A percentile compares a stretch with the other conserved stretches of the same genome.
These are phyloP conservation scores for Jacaranda copaia DNA, from an alignment of 257 asterid species.

Conservation along the genomic window DNA sequence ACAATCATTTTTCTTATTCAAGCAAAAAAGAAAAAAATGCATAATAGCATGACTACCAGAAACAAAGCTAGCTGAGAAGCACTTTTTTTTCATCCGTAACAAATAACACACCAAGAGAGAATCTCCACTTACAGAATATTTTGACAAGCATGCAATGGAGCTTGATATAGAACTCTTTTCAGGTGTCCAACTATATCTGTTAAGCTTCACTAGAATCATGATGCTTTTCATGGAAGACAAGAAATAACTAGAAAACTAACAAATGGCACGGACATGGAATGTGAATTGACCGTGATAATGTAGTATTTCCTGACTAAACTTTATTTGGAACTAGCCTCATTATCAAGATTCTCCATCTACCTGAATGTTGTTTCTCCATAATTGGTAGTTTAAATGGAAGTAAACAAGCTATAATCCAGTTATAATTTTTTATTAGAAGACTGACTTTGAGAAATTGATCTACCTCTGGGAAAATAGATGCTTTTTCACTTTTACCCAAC, in stretches of 20 bases:
- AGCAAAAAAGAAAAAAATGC: not conserved
- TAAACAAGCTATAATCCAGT: not conserved
- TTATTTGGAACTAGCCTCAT: not conserved
- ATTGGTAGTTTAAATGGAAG: not conserved
- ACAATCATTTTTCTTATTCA: conserved; percentile 1
- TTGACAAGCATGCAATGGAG: not conserved
- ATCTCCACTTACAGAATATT: not conserved
- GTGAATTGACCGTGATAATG: not conserved
- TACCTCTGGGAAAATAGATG: not conserved
- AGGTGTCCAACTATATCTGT: not conserved
- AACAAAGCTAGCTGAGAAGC: not conserved
- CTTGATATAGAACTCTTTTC: not conserved
- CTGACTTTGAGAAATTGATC: not conserved
- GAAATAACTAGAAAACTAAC: not conserved
- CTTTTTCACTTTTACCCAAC: not conserved
- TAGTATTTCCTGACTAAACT: not conserved
- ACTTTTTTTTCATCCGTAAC: not conserved
- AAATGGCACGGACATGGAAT: not conserved
- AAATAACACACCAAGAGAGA: not conserved
- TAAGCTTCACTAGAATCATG: not conserved
- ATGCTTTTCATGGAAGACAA: not conserved
- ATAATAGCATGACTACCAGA: conserved; percentile 2
- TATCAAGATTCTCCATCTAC: conserved; percentile 7
- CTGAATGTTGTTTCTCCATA: not conserved
- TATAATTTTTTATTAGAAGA: not conserved